Evolutionary conservation across 2,329 filamentous ascomycete genomes (phyloP), one percentile per base, ranked within the genome.

Genomic region (Botrytis hyacinthi): DNA sequence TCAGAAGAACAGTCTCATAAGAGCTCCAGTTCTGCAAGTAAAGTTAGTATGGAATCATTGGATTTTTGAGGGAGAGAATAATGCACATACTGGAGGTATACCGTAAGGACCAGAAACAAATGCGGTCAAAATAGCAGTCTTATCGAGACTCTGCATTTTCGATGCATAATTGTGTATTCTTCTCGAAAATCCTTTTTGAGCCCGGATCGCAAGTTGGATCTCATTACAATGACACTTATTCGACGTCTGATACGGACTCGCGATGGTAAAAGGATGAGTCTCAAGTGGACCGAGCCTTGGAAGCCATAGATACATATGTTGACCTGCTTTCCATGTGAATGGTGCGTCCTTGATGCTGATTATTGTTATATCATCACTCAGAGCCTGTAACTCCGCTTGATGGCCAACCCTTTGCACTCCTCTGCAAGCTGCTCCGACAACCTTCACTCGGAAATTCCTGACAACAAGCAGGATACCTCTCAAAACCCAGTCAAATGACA

Each of bases 221-320:
- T 89, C 87, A 82, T 87, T 89, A 51, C 76, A 77, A 59, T 75
- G 75, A 48, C 76, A 78, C 74, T 75, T 74, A 46, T 73, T 73
- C 60, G 86, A 85, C 75, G 87, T 88, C 1, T 84, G 84, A 40
- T 84, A 86, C 1, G 85, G 83, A 18, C 86, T 79, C n/a, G 88
- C 88, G 59, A 90, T 88, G 7, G 88, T 90, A 79, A 89, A 90
- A 0, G 88, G 88, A 74, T 90, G 88, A 0, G 87, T 85, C 76
- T 90, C 88, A 8, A 88, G 78, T 1, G 83, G 82, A 0, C 87
- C 88, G 3, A 90, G 80, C 2, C 83, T 81, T 9, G 88, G 88
- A 68, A 90, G 80, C 87, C 88, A 90, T 14, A 90, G 84, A 74
- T 90, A 90, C 5, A 90, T 79, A 76, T 90, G 87, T 77, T 90